Percentiles rank a stretch among this genome's conserved stretches.
phyloP scores from a whole-genome alignment of 805 yeast species.

The Hanseniaspora meyeri region DNA sequence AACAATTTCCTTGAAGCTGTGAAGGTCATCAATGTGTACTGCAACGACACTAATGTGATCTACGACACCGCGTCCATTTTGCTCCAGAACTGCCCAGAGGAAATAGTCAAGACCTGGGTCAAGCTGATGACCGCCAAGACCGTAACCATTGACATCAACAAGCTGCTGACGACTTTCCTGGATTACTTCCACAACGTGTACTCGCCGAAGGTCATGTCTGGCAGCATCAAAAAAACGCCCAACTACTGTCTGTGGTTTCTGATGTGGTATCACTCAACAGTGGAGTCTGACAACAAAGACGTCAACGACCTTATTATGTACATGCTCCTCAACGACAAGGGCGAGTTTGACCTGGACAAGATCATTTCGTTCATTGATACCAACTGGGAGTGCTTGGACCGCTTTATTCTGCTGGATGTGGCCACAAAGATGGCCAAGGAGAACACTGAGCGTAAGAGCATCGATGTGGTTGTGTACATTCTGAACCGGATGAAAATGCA shows the following conservation, averaged over 20 bases:
- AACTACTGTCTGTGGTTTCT: constrained; percentile 7
- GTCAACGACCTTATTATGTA: constrained; percentile 63
- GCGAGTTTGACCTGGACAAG: constrained; percentile 32
- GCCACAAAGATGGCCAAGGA: constrained; percentile 58
- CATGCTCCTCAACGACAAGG: constrained; percentile 38
- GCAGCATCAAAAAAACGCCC: neutral
- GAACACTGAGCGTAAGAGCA: constrained; percentile 30
- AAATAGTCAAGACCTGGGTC: constrained; percentile 72
- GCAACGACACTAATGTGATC: constrained; percentile 37
- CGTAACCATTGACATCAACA: constrained; percentile 42
- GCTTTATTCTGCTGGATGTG: constrained; percentile 62
- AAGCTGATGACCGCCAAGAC: constrained; percentile 30
- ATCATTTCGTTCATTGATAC: constrained; percentile 40
- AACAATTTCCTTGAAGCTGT: constrained; percentile 63
- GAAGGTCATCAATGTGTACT: constrained; percentile 40
- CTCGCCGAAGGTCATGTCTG: constrained; percentile 33
- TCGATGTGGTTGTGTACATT: constrained; percentile 59
- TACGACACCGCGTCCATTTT: constrained; percentile 61
- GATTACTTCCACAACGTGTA: constrained; percentile 45
- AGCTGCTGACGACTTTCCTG: constrained; percentile 63
- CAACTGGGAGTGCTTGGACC: constrained; percentile 35
- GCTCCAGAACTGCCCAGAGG: constrained; percentile 52
- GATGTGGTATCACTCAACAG: constrained; percentile 7
- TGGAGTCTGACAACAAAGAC: constrained; percentile 32
- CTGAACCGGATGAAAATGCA: constrained; percentile 54